Evolutionary conservation across 176 grass and related monocot genomes (phyloP).

Genomic region (Guadua angustifolia): DNA sequence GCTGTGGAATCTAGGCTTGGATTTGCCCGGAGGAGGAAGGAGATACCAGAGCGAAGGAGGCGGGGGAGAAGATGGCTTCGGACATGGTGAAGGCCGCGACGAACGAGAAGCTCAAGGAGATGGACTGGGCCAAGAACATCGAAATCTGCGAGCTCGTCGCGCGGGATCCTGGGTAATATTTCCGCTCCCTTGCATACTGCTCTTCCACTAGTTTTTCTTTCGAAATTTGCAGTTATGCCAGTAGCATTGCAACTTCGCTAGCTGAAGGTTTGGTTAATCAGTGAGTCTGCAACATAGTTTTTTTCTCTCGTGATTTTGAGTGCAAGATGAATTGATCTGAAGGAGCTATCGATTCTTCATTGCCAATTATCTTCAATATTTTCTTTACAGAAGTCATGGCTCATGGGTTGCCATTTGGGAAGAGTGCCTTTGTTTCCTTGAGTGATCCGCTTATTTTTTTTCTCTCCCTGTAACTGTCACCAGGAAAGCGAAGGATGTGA

Average conservation of each 20-base stretch:
- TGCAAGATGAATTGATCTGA: conserved; percentile 34
- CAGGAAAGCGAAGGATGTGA: conserved; percentile 91
- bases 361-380: conserved; percentile 14
- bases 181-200: conserved; percentile 11
- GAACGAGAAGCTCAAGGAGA: conserved; percentile 88
- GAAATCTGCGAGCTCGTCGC: conserved; percentile 97
- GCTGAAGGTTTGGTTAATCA: neutral
- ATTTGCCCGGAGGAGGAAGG: conserved; percentile 30
- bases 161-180: conserved; percentile 71
- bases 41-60: neutral
- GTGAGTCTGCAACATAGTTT: conserved; percentile 3
- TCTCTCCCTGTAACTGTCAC: conserved; percentile 38
- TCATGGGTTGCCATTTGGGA: conserved; percentile 52
- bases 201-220: neutral
- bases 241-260: conserved; percentile 15
- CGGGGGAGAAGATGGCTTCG: conserved; percentile 53
- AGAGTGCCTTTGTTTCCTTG: conserved; percentile 26
- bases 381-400: conserved; percentile 33
- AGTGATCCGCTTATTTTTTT: conserved; percentile 13
- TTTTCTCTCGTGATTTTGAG: neutral
- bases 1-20: conserved; percentile 32
- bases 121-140: conserved; percentile 93
- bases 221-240: neutral
- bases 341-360: neutral
- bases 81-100: conserved; percentile 93